These are phyloP conservation scores for Iberis pinnata DNA, from an alignment of 345 rosid genomes.

Conservation along the genomic window DNA sequence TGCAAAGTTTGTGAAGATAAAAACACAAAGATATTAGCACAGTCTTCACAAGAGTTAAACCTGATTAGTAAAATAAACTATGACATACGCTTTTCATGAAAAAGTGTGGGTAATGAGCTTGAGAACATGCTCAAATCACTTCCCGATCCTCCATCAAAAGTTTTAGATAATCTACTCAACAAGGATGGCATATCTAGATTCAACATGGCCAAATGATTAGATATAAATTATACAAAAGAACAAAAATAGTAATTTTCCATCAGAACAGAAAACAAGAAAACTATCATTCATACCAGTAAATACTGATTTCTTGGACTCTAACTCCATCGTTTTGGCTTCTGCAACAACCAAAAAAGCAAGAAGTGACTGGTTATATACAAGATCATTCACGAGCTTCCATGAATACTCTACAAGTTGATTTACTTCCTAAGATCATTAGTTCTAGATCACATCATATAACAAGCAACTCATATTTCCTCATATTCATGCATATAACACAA, in stretches of 20 bases:
- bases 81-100: slow-evolving; percentile 56
- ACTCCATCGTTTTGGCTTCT: slow-evolving; percentile 46
- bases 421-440: no score
- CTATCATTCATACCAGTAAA: slow-evolving; percentile 22
- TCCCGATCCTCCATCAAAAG: slow-evolving; percentile 37
- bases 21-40: slow-evolving; percentile 8
- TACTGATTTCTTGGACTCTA: slow-evolving; percentile 24
- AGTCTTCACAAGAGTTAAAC: no score
- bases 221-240: not conserved
- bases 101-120: slow-evolving; percentile 74
- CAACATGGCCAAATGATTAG: not conserved
- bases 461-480: no score
- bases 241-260: not conserved
- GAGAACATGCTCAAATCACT: slow-evolving; percentile 76
- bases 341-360: slow-evolving; percentile 16
- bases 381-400: no score
- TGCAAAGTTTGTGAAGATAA: slow-evolving; percentile 35
- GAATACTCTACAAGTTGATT: no score
- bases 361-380: no score
- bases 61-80: no score
- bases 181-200: slow-evolving; percentile 24
- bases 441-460: no score
- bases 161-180: slow-evolving; percentile 45
- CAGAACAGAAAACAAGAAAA: not conserved
- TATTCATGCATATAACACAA: not conserved